Conservation (phyloP, 1,284 basidiomycete genomes). For the Sphagnurus paluster region DNA sequence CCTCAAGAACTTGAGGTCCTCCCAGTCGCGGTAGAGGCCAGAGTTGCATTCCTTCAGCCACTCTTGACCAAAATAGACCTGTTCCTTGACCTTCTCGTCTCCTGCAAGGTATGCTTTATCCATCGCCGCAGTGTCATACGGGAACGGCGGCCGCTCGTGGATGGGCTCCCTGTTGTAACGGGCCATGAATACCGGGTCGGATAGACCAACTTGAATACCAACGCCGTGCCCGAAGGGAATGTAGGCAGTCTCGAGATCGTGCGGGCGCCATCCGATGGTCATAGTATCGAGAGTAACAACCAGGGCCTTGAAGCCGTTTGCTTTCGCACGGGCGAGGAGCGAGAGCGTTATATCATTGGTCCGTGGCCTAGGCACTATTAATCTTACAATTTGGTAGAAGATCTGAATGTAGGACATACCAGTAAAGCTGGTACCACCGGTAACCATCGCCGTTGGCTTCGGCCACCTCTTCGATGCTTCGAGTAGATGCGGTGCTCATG, state of each 20-base stretch:
- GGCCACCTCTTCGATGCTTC: slow-evolving; percentile 74
- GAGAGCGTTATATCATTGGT: slow-evolving; percentile 64
- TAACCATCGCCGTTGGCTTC: slow-evolving; percentile 60
- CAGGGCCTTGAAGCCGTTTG: slow-evolving; percentile 62
- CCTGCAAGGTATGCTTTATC: slow-evolving; percentile 40
- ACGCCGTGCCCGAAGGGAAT: slow-evolving; percentile 63
- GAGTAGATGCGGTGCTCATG: slow-evolving; percentile 70
- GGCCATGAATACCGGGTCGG: slow-evolving; percentile 75
- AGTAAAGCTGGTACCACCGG: slow-evolving; percentile 84
- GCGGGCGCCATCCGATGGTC: slow-evolving; percentile 66
- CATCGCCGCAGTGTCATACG: slow-evolving; percentile 51
- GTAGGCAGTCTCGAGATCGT: slow-evolving; percentile 60
- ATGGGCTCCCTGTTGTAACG: slow-evolving; percentile 43
- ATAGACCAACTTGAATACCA: slow-evolving; percentile 56
- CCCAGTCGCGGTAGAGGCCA: slow-evolving; percentile 62
- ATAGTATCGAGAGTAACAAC: slow-evolving; percentile 73
- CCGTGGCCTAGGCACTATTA: slow-evolving; percentile 42
- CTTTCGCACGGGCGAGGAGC: slow-evolving; percentile 64
- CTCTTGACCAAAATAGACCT: slow-evolving; percentile 45
- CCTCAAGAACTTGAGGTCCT: slow-evolving; percentile 61
- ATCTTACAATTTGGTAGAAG: neutral
- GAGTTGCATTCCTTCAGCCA: slow-evolving; percentile 62
- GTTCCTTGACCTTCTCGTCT: slow-evolving; percentile 42
- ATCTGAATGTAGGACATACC: slow-evolving; percentile 37
- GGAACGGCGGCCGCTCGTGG: slow-evolving; percentile 49